Evolutionary conservation across 345 rosid species (phyloP).

Genomic region (Cardamine chenopodiifolia): DNA sequence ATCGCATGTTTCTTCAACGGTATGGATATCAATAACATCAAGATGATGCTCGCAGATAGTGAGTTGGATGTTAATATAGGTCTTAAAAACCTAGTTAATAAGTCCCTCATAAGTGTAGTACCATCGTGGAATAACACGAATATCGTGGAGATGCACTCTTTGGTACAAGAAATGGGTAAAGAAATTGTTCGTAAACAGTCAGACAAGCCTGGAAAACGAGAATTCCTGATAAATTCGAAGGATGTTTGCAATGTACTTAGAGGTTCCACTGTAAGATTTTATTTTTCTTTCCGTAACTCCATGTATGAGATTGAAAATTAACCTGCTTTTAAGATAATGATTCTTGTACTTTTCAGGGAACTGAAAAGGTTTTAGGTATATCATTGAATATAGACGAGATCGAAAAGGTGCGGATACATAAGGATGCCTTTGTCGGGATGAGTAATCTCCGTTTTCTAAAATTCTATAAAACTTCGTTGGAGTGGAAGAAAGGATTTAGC

Average conservation of each 20-base stretch:
- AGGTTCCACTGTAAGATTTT: slow-evolving; percentile 3
- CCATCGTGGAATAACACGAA: background rate
- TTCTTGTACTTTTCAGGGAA: slow-evolving; percentile 35
- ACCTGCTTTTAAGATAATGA: background rate
- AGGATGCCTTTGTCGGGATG: slow-evolving; percentile 30
- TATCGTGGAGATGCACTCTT: slow-evolving; percentile 41
- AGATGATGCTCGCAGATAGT: slow-evolving; percentile 21
- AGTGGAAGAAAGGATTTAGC: slow-evolving; percentile 12
- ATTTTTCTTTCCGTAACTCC: background rate
- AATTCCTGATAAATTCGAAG: slow-evolving; percentile 32
- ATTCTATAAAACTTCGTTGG: slow-evolving; percentile 13
- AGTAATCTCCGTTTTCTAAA: slow-evolving; percentile 32
- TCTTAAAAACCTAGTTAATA: slow-evolving; percentile 21
- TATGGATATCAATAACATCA: background rate
- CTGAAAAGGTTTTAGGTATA: slow-evolving; percentile 34
- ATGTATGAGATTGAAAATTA: background rate
- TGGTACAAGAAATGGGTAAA: slow-evolving; percentile 44
- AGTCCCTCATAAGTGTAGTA: slow-evolving; percentile 28
- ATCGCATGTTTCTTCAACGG: slow-evolving; percentile 45
- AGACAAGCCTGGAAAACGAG: slow-evolving; percentile 27
- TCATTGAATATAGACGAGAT: slow-evolving; percentile 17
- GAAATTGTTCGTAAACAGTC: slow-evolving; percentile 30
- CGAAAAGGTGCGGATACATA: background rate
- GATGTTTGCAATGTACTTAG: slow-evolving; percentile 34
- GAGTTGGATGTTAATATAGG: slow-evolving; percentile 11